A percentile compares a stretch with the other conserved stretches of the same genome.
phyloP scores from a whole-genome alignment of 148 eudicot species.

The Gaultheria prostrata region DNA sequence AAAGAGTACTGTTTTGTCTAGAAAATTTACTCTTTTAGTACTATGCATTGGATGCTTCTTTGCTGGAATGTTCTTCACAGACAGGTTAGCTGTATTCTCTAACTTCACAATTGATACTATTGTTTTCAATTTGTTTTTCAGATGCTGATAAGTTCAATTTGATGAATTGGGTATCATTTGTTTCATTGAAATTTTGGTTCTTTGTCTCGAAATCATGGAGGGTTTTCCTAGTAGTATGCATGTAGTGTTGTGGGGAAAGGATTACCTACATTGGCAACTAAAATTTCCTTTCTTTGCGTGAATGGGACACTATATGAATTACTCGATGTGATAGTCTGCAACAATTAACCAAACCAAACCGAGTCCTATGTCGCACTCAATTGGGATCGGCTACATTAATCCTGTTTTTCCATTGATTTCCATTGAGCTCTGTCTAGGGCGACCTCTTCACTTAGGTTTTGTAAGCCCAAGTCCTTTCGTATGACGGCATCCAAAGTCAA shows the following conservation, averaged over 20 bases:
- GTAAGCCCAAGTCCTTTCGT: no score
- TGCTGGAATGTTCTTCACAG: constrained; percentile 81
- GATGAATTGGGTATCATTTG: not conserved
- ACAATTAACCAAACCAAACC: not conserved
- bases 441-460: no score
- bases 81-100: constrained; percentile 41
- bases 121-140: constrained; percentile 9
- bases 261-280: no score
- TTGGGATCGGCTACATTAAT: no score
- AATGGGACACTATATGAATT: not conserved
- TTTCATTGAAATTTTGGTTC: not conserved
- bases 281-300: no score
- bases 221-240: no score
- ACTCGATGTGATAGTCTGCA: not conserved
- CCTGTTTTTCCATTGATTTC: no score
- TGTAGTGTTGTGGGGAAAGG: no score
- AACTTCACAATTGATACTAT: not conserved
- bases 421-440: no score
- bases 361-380: no score
- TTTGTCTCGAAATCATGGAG: not conserved
- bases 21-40: constrained; percentile 55
- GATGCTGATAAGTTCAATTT: not conserved
- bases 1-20: constrained; percentile 38
- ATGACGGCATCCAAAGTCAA: no score
- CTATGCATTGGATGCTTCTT: constrained; percentile 78